A percentile compares a stretch with the other conserved stretches of the same genome.
phyloP scores from a whole-genome alignment of 768 basidiomycete genomes.

The Boletus edulis region DNA sequence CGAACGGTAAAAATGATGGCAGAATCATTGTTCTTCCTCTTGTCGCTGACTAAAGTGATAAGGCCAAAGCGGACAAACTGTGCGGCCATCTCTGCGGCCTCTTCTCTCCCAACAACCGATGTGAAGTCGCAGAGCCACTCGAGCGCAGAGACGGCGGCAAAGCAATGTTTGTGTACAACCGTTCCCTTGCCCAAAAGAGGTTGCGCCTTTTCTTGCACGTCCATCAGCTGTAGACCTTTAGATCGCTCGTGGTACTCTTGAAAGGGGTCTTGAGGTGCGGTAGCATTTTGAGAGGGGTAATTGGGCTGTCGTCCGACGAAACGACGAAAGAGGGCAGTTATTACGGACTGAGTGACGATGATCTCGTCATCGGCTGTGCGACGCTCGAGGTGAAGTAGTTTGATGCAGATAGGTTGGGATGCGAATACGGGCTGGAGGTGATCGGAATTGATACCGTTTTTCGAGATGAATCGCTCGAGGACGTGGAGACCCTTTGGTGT shows the following conservation, averaged over 20 bases:
- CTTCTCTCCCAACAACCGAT: constrained; percentile 92
- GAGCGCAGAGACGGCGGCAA: constrained; percentile 81
- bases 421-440: constrained; percentile 87
- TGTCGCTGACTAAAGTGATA: constrained; percentile 85
- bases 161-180: constrained; percentile 63
- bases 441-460: constrained; percentile 97
- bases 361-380: constrained; percentile 94
- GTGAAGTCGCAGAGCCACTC: constrained; percentile 99
- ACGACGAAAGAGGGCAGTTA: constrained; percentile 94
- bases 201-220: constrained; percentile 65
- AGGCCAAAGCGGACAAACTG: constrained; percentile 97
- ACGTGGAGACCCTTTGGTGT: constrained; percentile 99
- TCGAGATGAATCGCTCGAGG: constrained; percentile 98
- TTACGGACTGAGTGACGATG: constrained; percentile 89
- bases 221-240: constrained; percentile 68
- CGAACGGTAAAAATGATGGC: constrained; percentile 92
- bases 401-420: constrained; percentile 94
- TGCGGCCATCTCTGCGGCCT: constrained; percentile 96
- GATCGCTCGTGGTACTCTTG: constrained; percentile 77
- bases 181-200: constrained; percentile 48
- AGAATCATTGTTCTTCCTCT: constrained; percentile 87
- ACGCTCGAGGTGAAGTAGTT: constrained; percentile 94
- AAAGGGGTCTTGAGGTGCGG: constrained; percentile 55
- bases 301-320: constrained; percentile 90
- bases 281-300: constrained; percentile 49